Evolutionary conservation across 2,329 filamentous ascomycete genomes (phyloP).

Genomic region (Aspergillus hortae): DNA sequence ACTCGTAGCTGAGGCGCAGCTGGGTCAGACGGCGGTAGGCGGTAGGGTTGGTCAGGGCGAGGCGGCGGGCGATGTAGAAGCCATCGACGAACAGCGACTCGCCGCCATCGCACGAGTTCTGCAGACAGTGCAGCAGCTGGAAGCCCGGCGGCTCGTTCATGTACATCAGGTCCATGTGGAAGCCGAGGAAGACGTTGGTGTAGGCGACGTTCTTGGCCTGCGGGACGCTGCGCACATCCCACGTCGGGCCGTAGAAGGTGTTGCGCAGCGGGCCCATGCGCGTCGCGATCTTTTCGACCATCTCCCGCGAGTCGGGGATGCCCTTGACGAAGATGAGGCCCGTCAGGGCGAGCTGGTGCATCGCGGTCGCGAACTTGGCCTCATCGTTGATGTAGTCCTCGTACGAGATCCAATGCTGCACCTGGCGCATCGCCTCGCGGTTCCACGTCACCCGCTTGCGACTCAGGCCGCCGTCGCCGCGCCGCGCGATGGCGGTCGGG

Average conservation of each 20-base stretch:
- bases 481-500: conserved; percentile 10
- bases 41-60: conserved; percentile 11
- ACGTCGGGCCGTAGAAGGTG: conserved; percentile 88
- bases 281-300: conserved; percentile 65
- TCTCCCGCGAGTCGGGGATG: conserved; percentile 65
- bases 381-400: conserved; percentile 65
- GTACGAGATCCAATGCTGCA: conserved; percentile 60
- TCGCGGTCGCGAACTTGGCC: conserved; percentile 55
- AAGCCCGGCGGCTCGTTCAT: conserved; percentile 73
- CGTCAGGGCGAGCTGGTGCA: conserved; percentile 60
- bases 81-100: conserved; percentile 83
- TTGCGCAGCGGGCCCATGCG: conserved; percentile 76
- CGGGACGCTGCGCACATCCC: conserved; percentile 80
- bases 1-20: conserved; percentile 59
- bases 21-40: conserved; percentile 38
- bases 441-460: conserved; percentile 33
- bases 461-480: conserved; percentile 20
- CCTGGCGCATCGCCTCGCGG: conserved; percentile 40
- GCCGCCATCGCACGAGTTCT: conserved; percentile 74
- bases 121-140: conserved; percentile 85
- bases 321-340: conserved; percentile 75
- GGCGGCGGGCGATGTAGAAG: conserved; percentile 53
- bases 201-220: conserved; percentile 90
- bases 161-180: conserved; percentile 94
- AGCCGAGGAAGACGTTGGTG: conserved; percentile 73